phyloP scores from a whole-genome alignment of 176 grass and related monocot species.

The Oryza nivara region DNA sequence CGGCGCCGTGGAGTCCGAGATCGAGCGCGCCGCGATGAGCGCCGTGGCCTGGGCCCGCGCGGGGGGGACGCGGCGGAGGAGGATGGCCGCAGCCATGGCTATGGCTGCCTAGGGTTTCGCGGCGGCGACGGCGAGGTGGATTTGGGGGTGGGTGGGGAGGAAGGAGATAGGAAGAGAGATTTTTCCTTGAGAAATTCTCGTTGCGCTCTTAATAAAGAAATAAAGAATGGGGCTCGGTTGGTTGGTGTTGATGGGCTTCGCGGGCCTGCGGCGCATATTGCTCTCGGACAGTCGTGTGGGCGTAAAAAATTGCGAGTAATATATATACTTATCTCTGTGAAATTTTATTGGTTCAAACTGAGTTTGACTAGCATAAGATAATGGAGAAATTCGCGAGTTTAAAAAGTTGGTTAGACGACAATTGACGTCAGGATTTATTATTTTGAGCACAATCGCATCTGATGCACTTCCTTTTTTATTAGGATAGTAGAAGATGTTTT shows the following conservation, averaged over 20 bases:
- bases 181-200: constrained; percentile 29
- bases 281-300: not conserved
- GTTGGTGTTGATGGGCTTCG: constrained; percentile 11
- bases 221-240: not conserved
- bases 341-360: not conserved
- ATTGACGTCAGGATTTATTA: not conserved
- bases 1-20: constrained; percentile 52
- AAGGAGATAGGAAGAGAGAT: constrained; percentile 36
- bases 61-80: constrained; percentile 58
- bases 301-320: not conserved
- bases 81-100: constrained; percentile 49
- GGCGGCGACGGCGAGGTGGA: not conserved
- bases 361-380: constrained; percentile 13
- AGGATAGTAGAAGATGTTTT: not conserved
- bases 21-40: constrained; percentile 34
- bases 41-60: constrained; percentile 14
- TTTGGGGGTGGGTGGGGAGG: not conserved
- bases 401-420: constrained; percentile 17
- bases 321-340: not conserved
- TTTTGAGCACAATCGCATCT: constrained; percentile 9
- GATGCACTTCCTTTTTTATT: not conserved
- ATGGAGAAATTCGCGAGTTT: not conserved
- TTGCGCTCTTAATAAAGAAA: constrained; percentile 11
- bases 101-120: constrained; percentile 46
- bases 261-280: constrained; percentile 37